A percentile compares a stretch with the other conserved stretches of the same genome.
These are phyloP conservation scores for Phaeophleospora eucalypticola DNA, from an alignment of 2,329 filamentous ascomycete species.

Conservation along the genomic window DNA sequence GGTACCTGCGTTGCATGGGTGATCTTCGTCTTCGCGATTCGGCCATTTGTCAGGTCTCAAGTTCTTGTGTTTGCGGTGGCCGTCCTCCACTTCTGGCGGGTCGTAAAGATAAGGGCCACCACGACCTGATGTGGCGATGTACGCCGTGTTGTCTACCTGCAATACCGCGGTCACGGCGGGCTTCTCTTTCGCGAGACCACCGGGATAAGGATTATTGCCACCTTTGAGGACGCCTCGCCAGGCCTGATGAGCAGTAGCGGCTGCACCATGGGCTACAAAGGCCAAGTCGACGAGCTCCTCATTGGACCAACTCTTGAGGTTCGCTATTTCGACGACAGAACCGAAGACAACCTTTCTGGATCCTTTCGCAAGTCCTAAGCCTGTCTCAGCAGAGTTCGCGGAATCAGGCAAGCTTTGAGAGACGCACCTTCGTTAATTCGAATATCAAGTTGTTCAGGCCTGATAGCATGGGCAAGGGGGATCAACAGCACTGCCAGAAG, in stretches of 20 bases:
- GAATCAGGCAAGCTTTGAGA: background rate
- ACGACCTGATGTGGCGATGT: conserved; percentile 3
- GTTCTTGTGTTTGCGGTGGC: too few relatives aligned
- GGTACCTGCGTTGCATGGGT: background rate
- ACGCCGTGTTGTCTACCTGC: conserved; percentile 5
- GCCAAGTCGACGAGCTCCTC: conserved; percentile 5
- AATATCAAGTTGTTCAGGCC: too few relatives aligned
- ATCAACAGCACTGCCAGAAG: too few relatives aligned
- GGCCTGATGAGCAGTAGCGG: background rate
- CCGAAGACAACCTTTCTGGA: background rate
- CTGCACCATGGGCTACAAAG: conserved; percentile 1
- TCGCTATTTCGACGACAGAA: background rate
- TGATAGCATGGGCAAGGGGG: too few relatives aligned
- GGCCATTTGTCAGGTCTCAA: too few relatives aligned
- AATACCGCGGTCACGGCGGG: conserved; percentile 4
- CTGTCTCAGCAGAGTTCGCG: background rate
- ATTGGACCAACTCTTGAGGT: conserved; percentile 1
- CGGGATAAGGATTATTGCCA: too few relatives aligned
- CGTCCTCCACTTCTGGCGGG: too few relatives aligned
- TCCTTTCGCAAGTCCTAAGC: background rate
- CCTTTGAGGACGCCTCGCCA: background rate
- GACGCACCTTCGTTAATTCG: background rate
- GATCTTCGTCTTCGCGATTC: too few relatives aligned
- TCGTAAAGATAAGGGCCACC: conserved; percentile 5
- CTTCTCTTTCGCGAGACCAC: background rate